Conservation (phyloP, 768 basidiomycete species). For the Pluteus cervinus region DNA sequence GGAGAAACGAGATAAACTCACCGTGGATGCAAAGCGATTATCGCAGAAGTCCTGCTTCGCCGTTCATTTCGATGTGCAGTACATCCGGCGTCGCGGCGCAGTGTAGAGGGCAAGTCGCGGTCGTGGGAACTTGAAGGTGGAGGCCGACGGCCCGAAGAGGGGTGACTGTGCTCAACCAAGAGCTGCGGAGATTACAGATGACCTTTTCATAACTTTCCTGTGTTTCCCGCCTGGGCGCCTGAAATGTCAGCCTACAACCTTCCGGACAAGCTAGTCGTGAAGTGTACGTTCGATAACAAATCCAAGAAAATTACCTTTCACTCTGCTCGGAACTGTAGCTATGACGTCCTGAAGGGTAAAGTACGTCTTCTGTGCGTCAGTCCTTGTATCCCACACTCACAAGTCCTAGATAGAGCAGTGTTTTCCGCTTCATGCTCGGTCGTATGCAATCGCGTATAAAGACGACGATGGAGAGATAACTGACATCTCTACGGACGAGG, state of each 20-base stretch:
- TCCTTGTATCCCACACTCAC: constrained; percentile 6
- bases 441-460: constrained; percentile 75
- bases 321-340: constrained; percentile 75
- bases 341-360: constrained; percentile 64
- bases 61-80: too few species aligned
- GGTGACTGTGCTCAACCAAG: too few species aligned
- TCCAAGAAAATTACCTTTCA: constrained; percentile 75
- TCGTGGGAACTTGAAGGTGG: too few species aligned
- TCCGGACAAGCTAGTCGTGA: constrained; percentile 78
- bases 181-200: too few species aligned
- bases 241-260: constrained; percentile 22
- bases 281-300: constrained; percentile 72
- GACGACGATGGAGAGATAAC: constrained; percentile 84
- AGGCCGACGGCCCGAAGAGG: too few species aligned
- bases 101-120: too few species aligned
- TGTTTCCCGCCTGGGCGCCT: neutral
- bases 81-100: too few species aligned
- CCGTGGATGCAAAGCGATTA: too few species aligned
- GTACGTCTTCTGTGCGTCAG: constrained; percentile 33
- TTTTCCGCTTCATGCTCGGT: constrained; percentile 65
- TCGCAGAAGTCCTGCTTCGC: too few species aligned
- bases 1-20: too few species aligned
- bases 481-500: constrained; percentile 60
- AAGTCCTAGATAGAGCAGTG: constrained; percentile 70
- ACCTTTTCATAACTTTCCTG: too few species aligned